Evolutionary conservation across 78 protist species (phyloP).

Genomic region (Dictyostelium capitatum): DNA sequence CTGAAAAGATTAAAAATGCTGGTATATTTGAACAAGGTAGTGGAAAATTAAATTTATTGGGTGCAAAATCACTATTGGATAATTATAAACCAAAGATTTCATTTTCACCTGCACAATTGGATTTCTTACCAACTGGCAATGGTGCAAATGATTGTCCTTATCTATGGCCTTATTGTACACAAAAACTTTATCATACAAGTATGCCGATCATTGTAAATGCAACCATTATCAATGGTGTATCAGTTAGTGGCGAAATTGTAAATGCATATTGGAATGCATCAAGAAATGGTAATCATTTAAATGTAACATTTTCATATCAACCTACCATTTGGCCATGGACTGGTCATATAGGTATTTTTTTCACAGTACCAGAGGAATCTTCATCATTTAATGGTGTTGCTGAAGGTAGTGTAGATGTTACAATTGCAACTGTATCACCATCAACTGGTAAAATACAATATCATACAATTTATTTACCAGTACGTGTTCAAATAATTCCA

Average conservation of each 20-base stretch:
- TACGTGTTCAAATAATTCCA: slow-evolving; percentile 79
- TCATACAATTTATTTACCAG: slow-evolving; percentile 28
- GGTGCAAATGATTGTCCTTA: slow-evolving; percentile 84
- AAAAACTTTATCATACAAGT: slow-evolving; percentile 86
- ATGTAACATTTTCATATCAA: slow-evolving; percentile 32
- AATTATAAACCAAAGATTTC: slow-evolving; percentile 79
- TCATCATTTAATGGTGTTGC: slow-evolving; percentile 64
- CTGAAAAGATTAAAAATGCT: slow-evolving; percentile 39
- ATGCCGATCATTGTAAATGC: slow-evolving; percentile 90
- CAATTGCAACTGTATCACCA: slow-evolving; percentile 28
- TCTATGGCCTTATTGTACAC: slow-evolving; percentile 96
- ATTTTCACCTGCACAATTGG: slow-evolving; percentile 72
- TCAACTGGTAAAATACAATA: slow-evolving; percentile 10
- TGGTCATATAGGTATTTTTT: slow-evolving; percentile 87
- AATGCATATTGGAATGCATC: slow-evolving; percentile 43
- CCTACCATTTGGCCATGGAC: slow-evolving; percentile 93
- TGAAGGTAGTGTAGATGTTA: slow-evolving; percentile 66
- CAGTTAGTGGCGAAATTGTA: slow-evolving; percentile 57
- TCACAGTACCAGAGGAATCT: slow-evolving; percentile 57
- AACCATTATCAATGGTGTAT: slow-evolving; percentile 90
- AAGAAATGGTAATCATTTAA: slow-evolving; percentile 60
- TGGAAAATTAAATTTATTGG: slow-evolving; percentile 82
- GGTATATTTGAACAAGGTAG: slow-evolving; percentile 92
- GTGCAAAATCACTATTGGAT: slow-evolving; percentile 29
- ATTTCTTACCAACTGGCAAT: slow-evolving; percentile 36